Percentiles rank a stretch among this genome's conserved stretches.
Evolutionary conservation across 805 yeast genomes (phyloP).

Genomic region (Wickerhamomyces ciferrii): DNA sequence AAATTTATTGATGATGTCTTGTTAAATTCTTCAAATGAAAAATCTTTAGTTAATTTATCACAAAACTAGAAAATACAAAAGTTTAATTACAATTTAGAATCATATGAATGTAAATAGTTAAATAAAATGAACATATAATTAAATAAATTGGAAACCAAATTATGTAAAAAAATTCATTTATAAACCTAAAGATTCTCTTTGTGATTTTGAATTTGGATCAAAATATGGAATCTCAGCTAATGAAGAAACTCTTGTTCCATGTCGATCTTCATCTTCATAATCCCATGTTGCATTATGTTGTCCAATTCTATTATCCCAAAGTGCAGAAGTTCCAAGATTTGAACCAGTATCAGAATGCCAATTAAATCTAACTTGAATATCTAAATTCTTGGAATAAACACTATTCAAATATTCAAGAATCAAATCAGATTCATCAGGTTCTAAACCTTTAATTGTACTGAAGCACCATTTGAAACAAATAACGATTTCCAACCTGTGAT

Average conservation of each 20-base stretch:
- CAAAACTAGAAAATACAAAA: not conserved
- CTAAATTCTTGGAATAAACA: slow-evolving; percentile 42
- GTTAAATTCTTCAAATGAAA: slow-evolving; percentile 15
- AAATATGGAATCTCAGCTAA: too few relatives aligned
- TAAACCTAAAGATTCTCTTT: too few relatives aligned
- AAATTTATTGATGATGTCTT: slow-evolving; percentile 51
- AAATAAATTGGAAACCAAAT: too few relatives aligned
- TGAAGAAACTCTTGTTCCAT: not conserved
- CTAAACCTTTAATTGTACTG: slow-evolving; percentile 45
- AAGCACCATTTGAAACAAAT: slow-evolving; percentile 42
- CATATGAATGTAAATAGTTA: too few relatives aligned
- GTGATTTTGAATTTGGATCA: too few relatives aligned
- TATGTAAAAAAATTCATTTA: too few relatives aligned
- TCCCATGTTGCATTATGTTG: slow-evolving; percentile 42
- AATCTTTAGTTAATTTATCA: slow-evolving; percentile 15
- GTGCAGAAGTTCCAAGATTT: slow-evolving; percentile 42
- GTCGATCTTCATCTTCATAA: slow-evolving; percentile 15
- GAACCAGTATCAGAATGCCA: slow-evolving; percentile 36
- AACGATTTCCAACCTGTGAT: slow-evolving; percentile 57
- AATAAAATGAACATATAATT: too few relatives aligned
- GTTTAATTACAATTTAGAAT: not conserved
- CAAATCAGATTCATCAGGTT: slow-evolving; percentile 38
- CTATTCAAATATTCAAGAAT: slow-evolving; percentile 37
- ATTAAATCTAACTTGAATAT: slow-evolving; percentile 47
- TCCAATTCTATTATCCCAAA: slow-evolving; percentile 46